Evolutionary conservation across 805 yeast species (phyloP), one percentile per base, ranked within the genome.

Genomic region (Kodamaea neixiangensis): DNA sequence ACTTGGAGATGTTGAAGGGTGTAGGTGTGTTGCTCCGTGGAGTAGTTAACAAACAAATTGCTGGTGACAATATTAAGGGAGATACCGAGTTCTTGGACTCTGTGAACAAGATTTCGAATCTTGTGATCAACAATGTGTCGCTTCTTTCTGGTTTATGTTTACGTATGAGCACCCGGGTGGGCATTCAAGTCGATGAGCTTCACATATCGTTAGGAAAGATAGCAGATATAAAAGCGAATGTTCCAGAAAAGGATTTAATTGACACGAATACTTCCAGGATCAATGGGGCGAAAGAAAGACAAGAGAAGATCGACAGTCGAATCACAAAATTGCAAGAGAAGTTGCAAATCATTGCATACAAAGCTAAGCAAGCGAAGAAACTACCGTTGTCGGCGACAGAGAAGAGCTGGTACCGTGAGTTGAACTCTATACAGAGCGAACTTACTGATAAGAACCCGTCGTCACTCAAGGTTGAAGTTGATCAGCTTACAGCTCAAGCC

Each of bases 331-430:
- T 72, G 14, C 68, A 69, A 34, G 47, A 45, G 2, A 62, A 56
- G 39, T 49, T 72, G 5, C 53, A 58, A 4, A 51, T 56, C 2
- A 56, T 64, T n/a, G 56, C 68, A 3, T 66, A 64, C 38, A 54
- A 57, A 33, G 41, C 59, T 10, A 66, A 58, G 31, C 57, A 58
- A 17, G 48, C 53, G 3, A 58, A 52, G 15, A 48, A 61, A 4
- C 56, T 70, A 11, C 76, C 76, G 5, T 56, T 74, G 21, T 69
- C 77, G 1, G 50, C 57, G 1, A 63, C 67, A 18, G 79, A 74
- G 50, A 63, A 57, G 44, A 48, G 46, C 3, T 74, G 77, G 78
- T 66, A 69, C 44, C 61, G 62, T 25, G 77, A 74, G 50, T 58
- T 74, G 34, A 71, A 73, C 49, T 14, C 58, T 1, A 57, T 70